Evolutionary conservation across 768 basidiomycete genomes (phyloP), one percentile per base, ranked within the genome.

Genomic region (Boletus rufocinnamomeus): DNA sequence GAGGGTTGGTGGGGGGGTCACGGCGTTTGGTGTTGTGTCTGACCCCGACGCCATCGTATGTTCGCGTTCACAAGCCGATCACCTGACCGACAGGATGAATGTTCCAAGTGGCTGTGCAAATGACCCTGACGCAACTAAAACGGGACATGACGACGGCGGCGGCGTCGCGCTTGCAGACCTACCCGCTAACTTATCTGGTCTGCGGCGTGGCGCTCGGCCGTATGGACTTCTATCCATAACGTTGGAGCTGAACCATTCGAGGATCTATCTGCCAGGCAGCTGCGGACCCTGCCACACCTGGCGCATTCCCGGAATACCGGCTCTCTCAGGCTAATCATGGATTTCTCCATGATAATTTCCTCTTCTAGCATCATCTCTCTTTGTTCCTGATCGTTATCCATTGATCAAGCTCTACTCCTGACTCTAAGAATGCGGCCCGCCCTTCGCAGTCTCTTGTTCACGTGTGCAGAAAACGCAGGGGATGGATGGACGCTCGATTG

Each of bases 1-100:
- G 43, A 82, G 73, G 23, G 61, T 76, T 34, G 66, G 63, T 30
- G 51, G 38, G 16, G 53, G 48, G 0, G 59, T 56, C 37, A n/a
- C 37, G 27, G 51, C 35, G 13, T 28, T 46, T 11, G 55, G 30
- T 28, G 57, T 59, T 1, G 52, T 16, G 47, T 63, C 54, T 28
- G 60, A 48, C 32, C n/a, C 46, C 55, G 58, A 51, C 11, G 38
- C 21, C 56, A 63, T 63, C 32, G 34, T 35, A 35, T 2, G 32
- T 32, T 32, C 32, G 32, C 32, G 32, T 13, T 32, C 11, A 3
- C 34, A 14, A 35, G 34, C 34, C 34, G 13, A 5, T 35, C 34
- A 35, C 34, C 34, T 35, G 43, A 44, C 23, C 43, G 19, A 28
- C 10, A 30, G 6, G n/a, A 23, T 16, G 7, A 30, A 49, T 34